These are phyloP conservation scores for Puccinia brachypodii DNA, from an alignment of 1,284 basidiomycete species.

Conservation along the genomic window DNA sequence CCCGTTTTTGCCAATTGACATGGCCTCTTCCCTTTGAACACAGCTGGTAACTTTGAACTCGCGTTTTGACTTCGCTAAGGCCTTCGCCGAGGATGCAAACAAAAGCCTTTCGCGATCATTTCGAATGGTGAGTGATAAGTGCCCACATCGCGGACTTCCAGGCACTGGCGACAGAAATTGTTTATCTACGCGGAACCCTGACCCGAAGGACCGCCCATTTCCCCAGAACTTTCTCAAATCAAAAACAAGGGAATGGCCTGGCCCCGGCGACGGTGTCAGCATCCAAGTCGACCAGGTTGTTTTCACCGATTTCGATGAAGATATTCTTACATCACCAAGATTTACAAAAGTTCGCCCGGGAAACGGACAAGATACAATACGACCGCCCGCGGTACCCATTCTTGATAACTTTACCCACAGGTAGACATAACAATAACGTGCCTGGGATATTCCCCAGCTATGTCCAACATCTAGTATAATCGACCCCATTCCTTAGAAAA, in stretches of 20 bases:
- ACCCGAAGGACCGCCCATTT: neutral
- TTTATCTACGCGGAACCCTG: neutral
- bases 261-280: constrained; percentile 8
- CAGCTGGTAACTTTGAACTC: constrained; percentile 40
- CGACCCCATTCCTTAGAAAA: no score
- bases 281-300: constrained; percentile 35
- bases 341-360: constrained; percentile 18
- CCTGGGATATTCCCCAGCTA: neutral
- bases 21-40: neutral
- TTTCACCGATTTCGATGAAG: constrained; percentile 36
- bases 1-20: neutral
- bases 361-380: constrained; percentile 8
- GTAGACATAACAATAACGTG: neutral
- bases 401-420: neutral
- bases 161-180: neutral
- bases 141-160: neutral
- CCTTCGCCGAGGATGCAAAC: constrained; percentile 38
- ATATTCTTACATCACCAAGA: constrained; percentile 10
- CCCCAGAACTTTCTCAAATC: constrained; percentile 24
- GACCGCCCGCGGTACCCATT: constrained; percentile 5
- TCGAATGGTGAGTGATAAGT: constrained; percentile 12
- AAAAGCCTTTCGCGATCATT: constrained; percentile 32
- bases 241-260: constrained; percentile 12
- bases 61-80: constrained; percentile 38
- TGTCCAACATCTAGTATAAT: no score